Conservation (phyloP, 768 basidiomycete species). For the Lactifluus pinguis region DNA sequence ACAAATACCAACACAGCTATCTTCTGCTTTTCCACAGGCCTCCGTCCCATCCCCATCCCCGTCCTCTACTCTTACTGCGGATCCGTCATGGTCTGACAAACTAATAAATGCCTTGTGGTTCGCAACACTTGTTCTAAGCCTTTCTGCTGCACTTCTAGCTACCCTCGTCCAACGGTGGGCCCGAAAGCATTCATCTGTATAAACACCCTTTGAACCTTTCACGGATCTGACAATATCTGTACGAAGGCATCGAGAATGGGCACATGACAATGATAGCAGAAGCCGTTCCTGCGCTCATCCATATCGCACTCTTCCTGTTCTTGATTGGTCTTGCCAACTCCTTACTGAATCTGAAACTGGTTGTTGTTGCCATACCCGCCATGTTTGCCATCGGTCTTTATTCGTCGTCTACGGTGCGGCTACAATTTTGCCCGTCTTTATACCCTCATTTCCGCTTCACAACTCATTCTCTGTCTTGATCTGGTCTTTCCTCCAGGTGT, state of each 20-base stretch:
- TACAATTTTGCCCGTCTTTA: background rate
- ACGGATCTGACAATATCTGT: no score
- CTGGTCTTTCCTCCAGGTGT: background rate
- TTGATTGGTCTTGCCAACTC: conserved; percentile 41
- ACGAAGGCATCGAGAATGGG: no score
- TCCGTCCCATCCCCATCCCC: background rate
- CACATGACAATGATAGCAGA: no score
- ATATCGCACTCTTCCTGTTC: conserved; percentile 28
- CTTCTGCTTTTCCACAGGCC: no score
- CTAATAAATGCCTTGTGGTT: conserved; percentile 38
- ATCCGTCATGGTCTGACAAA: conserved; percentile 26
- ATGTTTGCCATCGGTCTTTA: conserved; percentile 1
- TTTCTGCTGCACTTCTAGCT: conserved; percentile 36
- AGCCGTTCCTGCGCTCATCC: no score
- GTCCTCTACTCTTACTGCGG: background rate
- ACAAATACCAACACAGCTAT: background rate
- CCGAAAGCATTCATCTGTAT: conserved; percentile 34
- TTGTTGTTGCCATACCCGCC: background rate
- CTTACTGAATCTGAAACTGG: conserved; percentile 26
- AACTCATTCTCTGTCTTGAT: conserved; percentile 4
- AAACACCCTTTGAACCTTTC: conserved; percentile 20
- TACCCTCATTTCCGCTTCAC: conserved; percentile 10
- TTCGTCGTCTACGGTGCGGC: conserved; percentile 8
- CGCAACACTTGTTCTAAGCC: conserved; percentile 28
- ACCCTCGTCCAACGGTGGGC: conserved; percentile 20